Evolutionary conservation across 139 green algal species (phyloP), one percentile per base, ranked within the genome.

Genomic region (Chlorella vulgaris): DNA sequence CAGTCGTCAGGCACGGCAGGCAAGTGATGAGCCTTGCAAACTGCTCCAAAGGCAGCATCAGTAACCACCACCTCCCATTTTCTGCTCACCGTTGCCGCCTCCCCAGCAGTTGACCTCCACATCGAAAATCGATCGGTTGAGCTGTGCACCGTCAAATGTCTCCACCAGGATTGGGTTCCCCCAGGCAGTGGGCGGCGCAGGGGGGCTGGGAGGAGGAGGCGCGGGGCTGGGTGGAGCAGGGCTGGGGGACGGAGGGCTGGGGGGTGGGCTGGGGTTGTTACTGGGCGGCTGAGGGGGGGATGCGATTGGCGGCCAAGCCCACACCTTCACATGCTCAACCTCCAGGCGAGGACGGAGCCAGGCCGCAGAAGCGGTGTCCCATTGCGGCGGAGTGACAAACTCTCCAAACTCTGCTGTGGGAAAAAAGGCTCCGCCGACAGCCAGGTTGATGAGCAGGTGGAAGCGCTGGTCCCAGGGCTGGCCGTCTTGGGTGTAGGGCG

Each of bases 391-490:
- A 7, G 13, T 66, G 31, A 1, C 22, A 24, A 61, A 78, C 10
- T 2, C 33, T 19, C 70, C 70, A 33, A 67, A 78, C 31, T 63
- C 24, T 13, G 29, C 4, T 3, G 47, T 3, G 18, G 43, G 43
- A 53, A 77, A 76, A 36, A 84, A 84, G 33, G 47, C 50, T 28
- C 80, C 80, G n/a, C 80, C 80, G 2, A 84, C 80, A 2, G 80
- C 80, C 47, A 84, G 60, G n/a, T 84, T 84, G 18, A 84, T 21
- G 43, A 84, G 31, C 24, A 84, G 43, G 42, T 84, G 47, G 68
- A 84, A 81, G 28, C 53, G 58, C 31, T 50, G 40, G 75, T 84
- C 65, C 65, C 74, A 84, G 15, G 69, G 69, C 69, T 76, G 69
- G 6, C 69, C 69, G 7, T 29, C 39, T 36, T 19, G 66, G 13